phyloP scores from a whole-genome alignment of 805 yeast genomes.

The Clavispora phyllophila region DNA sequence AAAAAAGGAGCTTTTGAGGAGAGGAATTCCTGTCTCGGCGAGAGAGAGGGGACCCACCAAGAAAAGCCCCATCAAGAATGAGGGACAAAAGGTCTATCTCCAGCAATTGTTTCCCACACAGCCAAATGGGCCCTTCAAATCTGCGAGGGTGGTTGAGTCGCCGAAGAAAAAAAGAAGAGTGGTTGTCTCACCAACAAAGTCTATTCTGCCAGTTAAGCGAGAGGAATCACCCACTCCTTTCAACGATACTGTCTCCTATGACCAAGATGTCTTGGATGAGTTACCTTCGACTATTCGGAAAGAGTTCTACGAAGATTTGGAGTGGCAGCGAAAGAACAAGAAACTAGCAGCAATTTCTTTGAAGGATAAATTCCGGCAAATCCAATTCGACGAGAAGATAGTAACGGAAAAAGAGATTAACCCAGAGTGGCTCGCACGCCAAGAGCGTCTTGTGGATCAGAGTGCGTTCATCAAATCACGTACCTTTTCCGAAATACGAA shows the following conservation, averaged over 20 bases:
- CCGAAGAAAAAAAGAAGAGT: slow-evolving; percentile 16
- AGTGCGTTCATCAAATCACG: slow-evolving; percentile 2
- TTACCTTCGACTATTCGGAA: slow-evolving; percentile 34
- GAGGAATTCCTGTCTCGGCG: slow-evolving; percentile 28
- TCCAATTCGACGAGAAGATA: slow-evolving; percentile 2
- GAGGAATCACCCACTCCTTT: slow-evolving; percentile 8
- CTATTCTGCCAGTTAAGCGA: slow-evolving; percentile 15
- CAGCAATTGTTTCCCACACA: slow-evolving; percentile 37
- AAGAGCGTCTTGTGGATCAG: not conserved
- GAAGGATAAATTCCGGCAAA: slow-evolving; percentile 21
- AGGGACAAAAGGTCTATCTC: slow-evolving; percentile 22
- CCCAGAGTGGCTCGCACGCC: slow-evolving; percentile 10
- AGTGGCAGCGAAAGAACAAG: slow-evolving; percentile 24
- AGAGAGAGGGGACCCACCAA: slow-evolving; percentile 7
- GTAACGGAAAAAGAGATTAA: slow-evolving; percentile 6
- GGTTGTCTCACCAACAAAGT: slow-evolving; percentile 18
- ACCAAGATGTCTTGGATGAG: slow-evolving; percentile 32
- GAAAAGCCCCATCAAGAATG: slow-evolving; percentile 3
- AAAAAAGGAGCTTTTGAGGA: slow-evolving; percentile 43
- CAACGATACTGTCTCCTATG: slow-evolving; percentile 27
- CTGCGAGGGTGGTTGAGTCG: slow-evolving; percentile 28
- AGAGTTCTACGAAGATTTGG: slow-evolving; percentile 33
- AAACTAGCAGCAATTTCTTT: slow-evolving; percentile 21
- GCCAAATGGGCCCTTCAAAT: slow-evolving; percentile 23
- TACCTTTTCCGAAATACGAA: slow-evolving; percentile 5